Conservation (phyloP, 805 yeast genomes). For the Barnettozyma californica region DNA sequence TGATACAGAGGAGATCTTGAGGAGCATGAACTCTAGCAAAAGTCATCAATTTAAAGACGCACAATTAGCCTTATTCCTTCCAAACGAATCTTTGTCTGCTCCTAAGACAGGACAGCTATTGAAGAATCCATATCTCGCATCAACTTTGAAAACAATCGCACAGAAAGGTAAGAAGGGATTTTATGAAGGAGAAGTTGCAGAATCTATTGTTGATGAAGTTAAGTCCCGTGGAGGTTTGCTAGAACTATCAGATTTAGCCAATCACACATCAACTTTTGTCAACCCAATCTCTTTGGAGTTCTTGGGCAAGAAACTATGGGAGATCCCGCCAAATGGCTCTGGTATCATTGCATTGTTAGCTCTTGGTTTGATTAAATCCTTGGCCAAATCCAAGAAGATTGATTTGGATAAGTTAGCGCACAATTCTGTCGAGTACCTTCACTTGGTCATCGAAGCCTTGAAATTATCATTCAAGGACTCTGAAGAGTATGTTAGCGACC, state of each 20-base stretch:
- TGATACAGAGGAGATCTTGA: slow-evolving; percentile 34
- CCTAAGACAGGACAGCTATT: slow-evolving; percentile 59
- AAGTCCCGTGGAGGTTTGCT: slow-evolving; percentile 51
- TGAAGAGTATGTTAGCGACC: slow-evolving; percentile 68
- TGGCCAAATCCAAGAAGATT: slow-evolving; percentile 41
- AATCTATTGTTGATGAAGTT: slow-evolving; percentile 52
- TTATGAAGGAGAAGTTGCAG: slow-evolving; percentile 67
- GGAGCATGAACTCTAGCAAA: slow-evolving; percentile 27
- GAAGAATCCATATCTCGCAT: slow-evolving; percentile 47
- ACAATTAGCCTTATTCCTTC: slow-evolving; percentile 31
- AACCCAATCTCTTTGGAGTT: slow-evolving; percentile 56
- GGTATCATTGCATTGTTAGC: slow-evolving; percentile 74
- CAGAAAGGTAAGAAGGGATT: slow-evolving; percentile 57
- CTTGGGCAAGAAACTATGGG: slow-evolving; percentile 59
- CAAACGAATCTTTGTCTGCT: slow-evolving; percentile 33
- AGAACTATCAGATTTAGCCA: slow-evolving; percentile 46
- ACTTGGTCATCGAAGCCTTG: slow-evolving; percentile 62
- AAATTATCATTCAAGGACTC: slow-evolving; percentile 72
- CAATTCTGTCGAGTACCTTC: slow-evolving; percentile 68
- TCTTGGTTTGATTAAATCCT: slow-evolving; percentile 55
- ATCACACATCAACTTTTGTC: slow-evolving; percentile 56
- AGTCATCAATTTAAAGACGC: slow-evolving; percentile 27
- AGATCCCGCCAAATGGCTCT: slow-evolving; percentile 81
- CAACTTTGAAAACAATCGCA: slow-evolving; percentile 47
- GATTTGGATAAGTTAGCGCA: slow-evolving; percentile 43